A percentile compares a stretch with the other conserved stretches of the same genome.
Conservation (phyloP, 768 basidiomycete species). For the Terana coerulea region DNA sequence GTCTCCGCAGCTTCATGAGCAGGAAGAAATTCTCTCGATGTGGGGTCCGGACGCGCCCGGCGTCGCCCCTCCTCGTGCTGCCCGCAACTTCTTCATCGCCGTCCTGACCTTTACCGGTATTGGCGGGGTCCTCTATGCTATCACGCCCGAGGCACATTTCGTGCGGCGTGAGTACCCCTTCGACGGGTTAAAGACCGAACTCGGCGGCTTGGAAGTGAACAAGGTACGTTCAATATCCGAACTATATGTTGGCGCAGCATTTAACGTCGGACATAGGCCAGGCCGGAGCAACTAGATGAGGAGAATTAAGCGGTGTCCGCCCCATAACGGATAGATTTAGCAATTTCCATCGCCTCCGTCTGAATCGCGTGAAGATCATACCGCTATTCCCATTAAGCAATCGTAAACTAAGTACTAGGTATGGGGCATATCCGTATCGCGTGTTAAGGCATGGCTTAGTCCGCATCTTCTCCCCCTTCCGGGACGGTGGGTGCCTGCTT, state of each 20-base stretch:
- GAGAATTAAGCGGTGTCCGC: constrained; percentile 15
- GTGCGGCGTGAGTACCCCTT: constrained; percentile 76
- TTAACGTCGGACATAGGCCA: constrained; percentile 10
- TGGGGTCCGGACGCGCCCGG: constrained; percentile 81
- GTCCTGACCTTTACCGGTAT: constrained; percentile 58
- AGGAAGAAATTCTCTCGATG: constrained; percentile 80
- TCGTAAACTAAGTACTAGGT: neutral
- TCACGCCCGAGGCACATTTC: constrained; percentile 60
- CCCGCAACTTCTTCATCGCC: constrained; percentile 63
- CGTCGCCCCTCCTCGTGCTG: constrained; percentile 54
- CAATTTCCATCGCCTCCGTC: no score
- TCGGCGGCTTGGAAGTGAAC: constrained; percentile 76
- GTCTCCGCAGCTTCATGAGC: constrained; percentile 64
- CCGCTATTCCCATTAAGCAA: neutral
- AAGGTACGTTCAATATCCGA: constrained; percentile 47
- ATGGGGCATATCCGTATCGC: neutral
- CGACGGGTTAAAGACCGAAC: constrained; percentile 68
- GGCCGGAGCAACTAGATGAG: constrained; percentile 9
- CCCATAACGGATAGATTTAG: no score
- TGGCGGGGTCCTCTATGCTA: constrained; percentile 52
- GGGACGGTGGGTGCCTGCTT: neutral
- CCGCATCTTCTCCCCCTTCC: neutral
- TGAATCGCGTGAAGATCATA: no score
- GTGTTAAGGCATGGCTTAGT: neutral
- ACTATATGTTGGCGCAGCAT: neutral